phyloP scores from a whole-genome alignment of 495 filamentous ascomycete genomes.

The Aspergillus haitiensis region DNA sequence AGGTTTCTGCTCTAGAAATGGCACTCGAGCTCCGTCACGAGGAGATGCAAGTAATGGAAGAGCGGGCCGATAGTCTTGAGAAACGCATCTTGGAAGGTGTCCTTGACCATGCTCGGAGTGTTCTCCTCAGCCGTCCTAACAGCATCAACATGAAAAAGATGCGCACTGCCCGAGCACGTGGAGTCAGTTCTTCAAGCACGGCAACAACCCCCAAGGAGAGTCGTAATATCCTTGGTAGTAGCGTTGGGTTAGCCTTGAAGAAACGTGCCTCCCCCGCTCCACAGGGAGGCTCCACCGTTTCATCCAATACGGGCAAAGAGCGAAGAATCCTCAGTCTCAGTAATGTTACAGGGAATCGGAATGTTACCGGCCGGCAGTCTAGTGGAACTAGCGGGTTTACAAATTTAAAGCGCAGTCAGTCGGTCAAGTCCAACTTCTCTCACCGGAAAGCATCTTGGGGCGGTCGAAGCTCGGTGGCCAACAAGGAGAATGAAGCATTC shows the following conservation, averaged over 20 bases:
- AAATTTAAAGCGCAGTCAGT: slow-evolving; percentile 66
- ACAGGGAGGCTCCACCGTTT: slow-evolving; percentile 49
- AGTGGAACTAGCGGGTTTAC: slow-evolving; percentile 46
- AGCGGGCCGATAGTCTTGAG: slow-evolving; percentile 81
- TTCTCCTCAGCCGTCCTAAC: slow-evolving; percentile 65
- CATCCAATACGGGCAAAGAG: slow-evolving; percentile 50
- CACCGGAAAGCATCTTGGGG: slow-evolving; percentile 77
- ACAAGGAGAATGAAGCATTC: slow-evolving; percentile 64
- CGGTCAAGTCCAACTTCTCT: slow-evolving; percentile 63
- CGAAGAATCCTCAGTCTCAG: slow-evolving; percentile 86
- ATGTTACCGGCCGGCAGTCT: slow-evolving; percentile 55
- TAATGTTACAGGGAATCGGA: slow-evolving; percentile 79
- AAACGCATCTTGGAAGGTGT: slow-evolving; percentile 91
- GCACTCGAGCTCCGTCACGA: slow-evolving; percentile 84
- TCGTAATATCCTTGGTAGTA: slow-evolving; percentile 47
- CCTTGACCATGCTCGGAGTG: slow-evolving; percentile 86
- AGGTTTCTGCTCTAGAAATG: slow-evolving; percentile 84
- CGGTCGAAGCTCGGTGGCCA: slow-evolving; percentile 47
- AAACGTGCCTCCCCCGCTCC: slow-evolving; percentile 43
- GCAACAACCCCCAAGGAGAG: slow-evolving; percentile 43
- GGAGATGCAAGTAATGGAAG: slow-evolving; percentile 86
- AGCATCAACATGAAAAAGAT: slow-evolving; percentile 76
- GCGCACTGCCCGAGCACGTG: slow-evolving; percentile 50
- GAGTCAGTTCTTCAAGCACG: slow-evolving; percentile 41
- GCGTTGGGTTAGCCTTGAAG: slow-evolving; percentile 55